phyloP scores from a whole-genome alignment of 1,284 basidiomycete genomes.

The Trichosporon coremiiforme region DNA sequence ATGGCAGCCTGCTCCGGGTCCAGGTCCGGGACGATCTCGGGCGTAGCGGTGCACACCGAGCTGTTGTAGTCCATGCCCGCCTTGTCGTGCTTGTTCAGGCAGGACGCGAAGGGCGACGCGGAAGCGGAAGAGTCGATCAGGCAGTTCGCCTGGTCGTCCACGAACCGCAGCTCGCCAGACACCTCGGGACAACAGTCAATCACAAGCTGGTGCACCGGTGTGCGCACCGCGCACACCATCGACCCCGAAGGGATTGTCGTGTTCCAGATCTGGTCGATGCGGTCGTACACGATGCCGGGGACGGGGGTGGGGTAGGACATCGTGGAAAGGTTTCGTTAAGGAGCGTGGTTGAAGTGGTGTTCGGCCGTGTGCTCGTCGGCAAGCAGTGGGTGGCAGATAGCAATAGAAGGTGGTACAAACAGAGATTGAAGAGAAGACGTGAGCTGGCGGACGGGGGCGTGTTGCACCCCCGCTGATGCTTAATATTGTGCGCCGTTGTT shows the following conservation, averaged over 20 bases:
- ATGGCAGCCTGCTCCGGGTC: neutral
- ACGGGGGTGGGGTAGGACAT: constrained; percentile 5
- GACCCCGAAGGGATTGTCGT: neutral
- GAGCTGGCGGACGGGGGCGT: neutral
- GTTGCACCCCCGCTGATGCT: neutral
- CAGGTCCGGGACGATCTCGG: neutral
- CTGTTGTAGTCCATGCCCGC: neutral
- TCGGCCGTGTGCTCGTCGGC: neutral
- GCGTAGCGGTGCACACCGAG: neutral
- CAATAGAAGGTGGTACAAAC: neutral
- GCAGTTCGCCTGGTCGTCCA: constrained; percentile 17
- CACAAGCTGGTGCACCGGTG: constrained; percentile 13
- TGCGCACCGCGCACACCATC: constrained; percentile 6
- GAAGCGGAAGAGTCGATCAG: neutral
- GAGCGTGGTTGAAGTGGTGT: neutral
- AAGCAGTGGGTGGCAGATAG: neutral
- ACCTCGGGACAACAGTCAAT: constrained; percentile 16
- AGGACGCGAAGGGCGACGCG: neutral
- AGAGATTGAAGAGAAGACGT: neutral
- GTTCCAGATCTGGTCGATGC: constrained; percentile 17
- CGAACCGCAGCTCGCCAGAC: constrained; percentile 10
- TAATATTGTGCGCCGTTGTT: neutral
- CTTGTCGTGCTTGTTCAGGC: constrained; percentile 9
- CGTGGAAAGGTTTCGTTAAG: neutral
- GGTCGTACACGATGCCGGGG: constrained; percentile 8